phyloP scores from a whole-genome alignment of 2,329 filamentous ascomycete species.

The Knufia fluminis region DNA sequence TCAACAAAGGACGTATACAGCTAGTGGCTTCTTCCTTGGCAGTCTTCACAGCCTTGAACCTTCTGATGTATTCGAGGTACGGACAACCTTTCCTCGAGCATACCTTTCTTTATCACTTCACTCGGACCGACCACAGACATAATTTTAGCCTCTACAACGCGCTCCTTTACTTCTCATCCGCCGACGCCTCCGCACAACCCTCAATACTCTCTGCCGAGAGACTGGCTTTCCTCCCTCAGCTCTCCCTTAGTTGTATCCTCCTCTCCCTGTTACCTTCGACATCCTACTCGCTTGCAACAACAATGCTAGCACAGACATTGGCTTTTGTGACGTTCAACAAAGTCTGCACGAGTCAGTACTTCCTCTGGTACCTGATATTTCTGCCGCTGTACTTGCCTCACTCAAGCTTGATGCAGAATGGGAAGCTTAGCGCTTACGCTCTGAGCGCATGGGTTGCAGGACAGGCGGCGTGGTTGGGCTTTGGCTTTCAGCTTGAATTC shows the following conservation, averaged over 20 bases:
- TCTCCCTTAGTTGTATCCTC: slow-evolving; percentile 66
- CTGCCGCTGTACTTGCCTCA: slow-evolving; percentile 79
- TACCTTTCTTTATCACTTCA: slow-evolving; percentile 87
- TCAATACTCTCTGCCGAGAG: slow-evolving; percentile 54
- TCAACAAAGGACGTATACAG: slow-evolving; percentile 31
- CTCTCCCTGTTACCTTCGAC: slow-evolving; percentile 50
- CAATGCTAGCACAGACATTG: slow-evolving; percentile 82
- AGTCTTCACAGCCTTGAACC: slow-evolving; percentile 66
- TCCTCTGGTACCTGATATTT: slow-evolving; percentile 95
- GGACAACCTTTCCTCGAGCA: slow-evolving; percentile 74
- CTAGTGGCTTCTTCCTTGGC: slow-evolving; percentile 51
- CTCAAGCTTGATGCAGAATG: slow-evolving; percentile 53
- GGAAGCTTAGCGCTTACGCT: slow-evolving; percentile 52
- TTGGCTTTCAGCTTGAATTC: slow-evolving; percentile 68
- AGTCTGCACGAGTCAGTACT: slow-evolving; percentile 98
- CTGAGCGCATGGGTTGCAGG: slow-evolving; percentile 61
- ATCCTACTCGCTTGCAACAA: slow-evolving; percentile 57
- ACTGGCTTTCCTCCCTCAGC: slow-evolving; percentile 79
- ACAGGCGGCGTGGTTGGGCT: slow-evolving; percentile 60
- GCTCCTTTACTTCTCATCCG: slow-evolving; percentile 76
- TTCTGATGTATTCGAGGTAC: slow-evolving; percentile 70
- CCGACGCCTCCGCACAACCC: slow-evolving; percentile 33
- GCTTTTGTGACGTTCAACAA: slow-evolving; percentile 98
- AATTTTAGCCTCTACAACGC: slow-evolving; percentile 98
- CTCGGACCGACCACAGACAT: slow-evolving; percentile 88